A percentile compares a stretch with the other conserved stretches of the same genome.
These are phyloP conservation scores for Amanita polypyramis DNA, from an alignment of 768 basidiomycete species.

Conservation along the genomic window DNA sequence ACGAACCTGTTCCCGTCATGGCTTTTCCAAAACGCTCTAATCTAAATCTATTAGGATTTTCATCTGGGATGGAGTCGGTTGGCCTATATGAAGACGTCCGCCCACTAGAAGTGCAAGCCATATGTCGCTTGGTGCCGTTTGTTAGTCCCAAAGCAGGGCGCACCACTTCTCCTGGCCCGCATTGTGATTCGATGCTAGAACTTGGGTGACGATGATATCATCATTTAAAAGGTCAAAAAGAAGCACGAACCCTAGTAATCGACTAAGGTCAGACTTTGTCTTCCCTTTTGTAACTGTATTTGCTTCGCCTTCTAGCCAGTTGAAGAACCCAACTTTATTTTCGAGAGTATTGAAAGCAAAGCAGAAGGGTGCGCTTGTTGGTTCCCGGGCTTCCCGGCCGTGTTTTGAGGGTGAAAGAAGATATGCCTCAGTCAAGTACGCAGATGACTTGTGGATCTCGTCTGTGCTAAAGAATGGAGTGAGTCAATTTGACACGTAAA, in stretches of 20 bases:
- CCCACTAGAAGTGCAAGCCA: not conserved
- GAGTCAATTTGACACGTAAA: not conserved
- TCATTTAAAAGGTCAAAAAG: constrained; percentile 1
- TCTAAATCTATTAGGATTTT: constrained; percentile 38
- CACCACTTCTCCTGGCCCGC: constrained; percentile 2
- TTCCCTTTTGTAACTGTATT: not conserved
- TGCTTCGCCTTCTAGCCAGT: constrained; percentile 59
- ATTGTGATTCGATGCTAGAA: not conserved
- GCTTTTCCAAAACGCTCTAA: constrained; percentile 65
- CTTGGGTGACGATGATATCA: not conserved
- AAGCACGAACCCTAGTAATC: constrained; percentile 4
- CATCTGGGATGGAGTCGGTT: not conserved
- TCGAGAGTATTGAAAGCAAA: constrained; percentile 46
- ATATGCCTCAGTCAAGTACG: constrained; percentile 65
- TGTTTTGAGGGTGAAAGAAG: constrained; percentile 25
- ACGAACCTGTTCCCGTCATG: constrained; percentile 63
- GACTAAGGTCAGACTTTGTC: not conserved
- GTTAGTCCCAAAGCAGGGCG: constrained; percentile 3
- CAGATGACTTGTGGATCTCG: constrained; percentile 67
- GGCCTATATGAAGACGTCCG: not conserved
- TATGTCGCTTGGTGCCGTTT: not conserved
- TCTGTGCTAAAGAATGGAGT: constrained; percentile 40
- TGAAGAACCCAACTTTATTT: constrained; percentile 42
- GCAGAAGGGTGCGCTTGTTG: constrained; percentile 58
- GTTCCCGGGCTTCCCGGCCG: constrained; percentile 27